Percentiles rank a stretch among this genome's conserved stretches.
phyloP scores from a whole-genome alignment of 768 basidiomycete genomes.

The Fistulinella prunicolor region DNA sequence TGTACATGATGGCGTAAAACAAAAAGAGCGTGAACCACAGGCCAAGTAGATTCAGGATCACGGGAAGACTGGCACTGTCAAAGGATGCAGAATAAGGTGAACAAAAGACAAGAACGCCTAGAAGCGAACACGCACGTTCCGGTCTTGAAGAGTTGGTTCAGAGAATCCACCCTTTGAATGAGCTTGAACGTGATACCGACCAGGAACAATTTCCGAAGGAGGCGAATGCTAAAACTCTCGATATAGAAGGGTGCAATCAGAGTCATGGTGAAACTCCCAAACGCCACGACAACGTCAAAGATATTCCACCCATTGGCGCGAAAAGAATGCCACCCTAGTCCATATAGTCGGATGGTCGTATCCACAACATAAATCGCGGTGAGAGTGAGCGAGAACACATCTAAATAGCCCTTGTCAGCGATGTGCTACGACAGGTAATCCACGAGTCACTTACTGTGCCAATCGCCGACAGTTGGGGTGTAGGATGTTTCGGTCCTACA shows the following conservation, averaged over 20 bases:
- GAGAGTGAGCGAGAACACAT: conserved; percentile 71
- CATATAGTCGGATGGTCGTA: conserved; percentile 71
- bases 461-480: conserved; percentile 44
- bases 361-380: conserved; percentile 75
- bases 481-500: conserved; percentile 79
- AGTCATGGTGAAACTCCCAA: conserved; percentile 82
- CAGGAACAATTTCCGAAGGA: conserved; percentile 87
- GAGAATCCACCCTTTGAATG: conserved; percentile 78
- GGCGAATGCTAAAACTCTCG: conserved; percentile 51
- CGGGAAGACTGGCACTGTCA: conserved; percentile 76
- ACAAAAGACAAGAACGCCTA: background rate
- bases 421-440: conserved; percentile 1
- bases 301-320: conserved; percentile 92
- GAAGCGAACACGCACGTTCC: conserved; percentile 62
- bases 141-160: conserved; percentile 97
- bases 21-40: conserved; percentile 90
- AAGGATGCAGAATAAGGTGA: background rate
- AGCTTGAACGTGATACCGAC: conserved; percentile 94
- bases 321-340: conserved; percentile 83
- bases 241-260: conserved; percentile 59
- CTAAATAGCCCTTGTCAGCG: conserved; percentile 37
- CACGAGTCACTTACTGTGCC: conserved; percentile 52
- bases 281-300: conserved; percentile 80
- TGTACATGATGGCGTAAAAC: conserved; percentile 84
- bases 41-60: conserved; percentile 77